Evolutionary conservation across 1,139 yeast genomes (phyloP), one percentile per base, ranked within the genome.

Genomic region (Trichomonascaceae sp.): DNA sequence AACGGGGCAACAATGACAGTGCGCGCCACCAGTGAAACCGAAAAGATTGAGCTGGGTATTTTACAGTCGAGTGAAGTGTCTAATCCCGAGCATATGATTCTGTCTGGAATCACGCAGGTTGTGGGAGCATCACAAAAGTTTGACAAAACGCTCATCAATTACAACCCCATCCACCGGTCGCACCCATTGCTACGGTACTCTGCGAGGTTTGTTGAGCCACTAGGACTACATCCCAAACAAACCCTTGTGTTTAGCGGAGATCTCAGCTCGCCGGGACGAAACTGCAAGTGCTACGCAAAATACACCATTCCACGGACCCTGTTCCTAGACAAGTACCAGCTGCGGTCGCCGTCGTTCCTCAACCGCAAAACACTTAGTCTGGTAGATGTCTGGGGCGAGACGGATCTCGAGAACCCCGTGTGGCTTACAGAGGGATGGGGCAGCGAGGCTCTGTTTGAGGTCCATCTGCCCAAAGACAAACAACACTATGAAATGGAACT

Each of bases 381-480:
- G 13, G 35, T 59, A 4, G 62, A 56, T 0, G 51, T 60, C 3
- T 64, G 67, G 65, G 68, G 68, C 4, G 66, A 62, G 31, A 50
- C 60, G 1, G 66, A 63, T 38, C 49, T 63, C 11, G 68, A 63
- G 36, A 62, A 64, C 16, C 76, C 76, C 3, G 62, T 56, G 17
- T 71, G 71, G 64, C 57, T 59, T 27, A 57, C 64, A 4, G 42
- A 47, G 2, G 51, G 60, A 14, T 65, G 66, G 62, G 75, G 75
- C 34, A 64, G 65, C 27, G 64, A 61, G 35, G 56, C 59, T 4
- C 41, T 67, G 18, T 55, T 67, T 17, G 54, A 52, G 31, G 44
- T 67, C 13, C 44, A 45, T 20, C 45, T 57, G 15, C 49, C 50
- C 11, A 31, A 42, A 27, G 16, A 28, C 8, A 37, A 27, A 29